phyloP scores from a whole-genome alignment of 2,329 filamentous ascomycete genomes.

The Beauveria australis region DNA sequence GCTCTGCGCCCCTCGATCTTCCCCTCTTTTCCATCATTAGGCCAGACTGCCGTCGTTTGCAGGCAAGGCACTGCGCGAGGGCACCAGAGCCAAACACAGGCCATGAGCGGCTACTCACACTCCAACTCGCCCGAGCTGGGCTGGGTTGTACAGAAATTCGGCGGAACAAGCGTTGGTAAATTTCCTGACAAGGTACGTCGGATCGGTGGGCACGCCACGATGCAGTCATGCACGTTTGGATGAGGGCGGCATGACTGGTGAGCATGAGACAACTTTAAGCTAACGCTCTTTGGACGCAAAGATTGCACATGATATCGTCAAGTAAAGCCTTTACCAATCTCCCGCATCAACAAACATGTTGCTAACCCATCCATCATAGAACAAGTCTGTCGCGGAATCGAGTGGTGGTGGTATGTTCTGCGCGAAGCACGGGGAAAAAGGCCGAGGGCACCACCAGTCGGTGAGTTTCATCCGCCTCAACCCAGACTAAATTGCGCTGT shows the following conservation, averaged over 20 bases:
- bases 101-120: conserved; percentile 26
- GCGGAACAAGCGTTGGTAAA: conserved; percentile 91
- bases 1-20: background rate
- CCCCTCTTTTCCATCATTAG: background rate
- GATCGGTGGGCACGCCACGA: background rate
- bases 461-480: conserved; percentile 43
- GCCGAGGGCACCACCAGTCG: conserved; percentile 90
- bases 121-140: conserved; percentile 34
- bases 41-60: background rate
- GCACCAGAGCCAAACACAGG: background rate
- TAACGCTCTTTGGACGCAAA: conserved; percentile 14
- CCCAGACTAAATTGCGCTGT: background rate
- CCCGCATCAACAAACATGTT: background rate
- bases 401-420: conserved; percentile 91
- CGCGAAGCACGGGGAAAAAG: conserved; percentile 89
- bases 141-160: conserved; percentile 93
- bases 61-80: background rate
- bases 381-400: conserved; percentile 55
- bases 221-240: background rate
- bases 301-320: conserved; percentile 37
- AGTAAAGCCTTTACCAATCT: conserved; percentile 22
- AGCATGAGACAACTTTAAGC: background rate
- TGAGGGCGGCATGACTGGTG: background rate
- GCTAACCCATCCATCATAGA: conserved; percentile 17
- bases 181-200: conserved; percentile 61